These are phyloP conservation scores for Lathyrus tuberosus DNA, from an alignment of 306 rosid species.

Conservation along the genomic window DNA sequence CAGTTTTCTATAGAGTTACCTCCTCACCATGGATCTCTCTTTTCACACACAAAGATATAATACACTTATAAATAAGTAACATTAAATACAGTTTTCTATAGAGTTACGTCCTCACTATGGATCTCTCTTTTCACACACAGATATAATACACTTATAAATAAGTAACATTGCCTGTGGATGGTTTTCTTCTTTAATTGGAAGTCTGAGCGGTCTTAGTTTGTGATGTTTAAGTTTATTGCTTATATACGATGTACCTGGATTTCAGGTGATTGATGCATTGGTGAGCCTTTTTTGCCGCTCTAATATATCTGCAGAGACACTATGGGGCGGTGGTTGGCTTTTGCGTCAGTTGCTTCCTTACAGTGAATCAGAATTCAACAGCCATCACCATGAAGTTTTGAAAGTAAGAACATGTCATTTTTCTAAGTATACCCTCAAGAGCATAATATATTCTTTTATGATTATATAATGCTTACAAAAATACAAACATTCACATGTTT, in stretches of 20 bases:
- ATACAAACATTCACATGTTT: not conserved
- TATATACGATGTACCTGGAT: conserved; percentile 28
- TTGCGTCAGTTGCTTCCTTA: conserved; percentile 92
- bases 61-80: not conserved
- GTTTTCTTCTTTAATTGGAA: conserved; percentile 21
- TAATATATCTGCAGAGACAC: conserved; percentile 79
- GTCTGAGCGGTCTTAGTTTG: conserved; percentile 23
- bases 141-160: no score
- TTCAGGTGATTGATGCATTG: conserved; percentile 87
- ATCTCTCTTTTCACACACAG: no score
- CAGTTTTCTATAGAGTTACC: not conserved
- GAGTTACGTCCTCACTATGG: no score
- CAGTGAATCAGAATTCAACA: conserved; percentile 77
- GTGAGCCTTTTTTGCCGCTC: conserved; percentile 85
- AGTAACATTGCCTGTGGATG: conserved; percentile 20
- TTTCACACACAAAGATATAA: not conserved
- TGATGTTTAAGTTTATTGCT: conserved; percentile 23
- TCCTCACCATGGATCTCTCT: conserved; percentile 3
- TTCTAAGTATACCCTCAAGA: conserved; percentile 18
- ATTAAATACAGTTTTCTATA: no score
- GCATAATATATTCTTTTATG: not conserved
- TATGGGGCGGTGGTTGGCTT: conserved; percentile 99
- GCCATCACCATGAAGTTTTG: conserved; percentile 69
- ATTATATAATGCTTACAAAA: conserved; percentile 24
- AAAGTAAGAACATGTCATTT: conserved; percentile 57